phyloP scores from a whole-genome alignment of 2,329 filamentous ascomycete genomes.

The Verticillium longisporum region DNA sequence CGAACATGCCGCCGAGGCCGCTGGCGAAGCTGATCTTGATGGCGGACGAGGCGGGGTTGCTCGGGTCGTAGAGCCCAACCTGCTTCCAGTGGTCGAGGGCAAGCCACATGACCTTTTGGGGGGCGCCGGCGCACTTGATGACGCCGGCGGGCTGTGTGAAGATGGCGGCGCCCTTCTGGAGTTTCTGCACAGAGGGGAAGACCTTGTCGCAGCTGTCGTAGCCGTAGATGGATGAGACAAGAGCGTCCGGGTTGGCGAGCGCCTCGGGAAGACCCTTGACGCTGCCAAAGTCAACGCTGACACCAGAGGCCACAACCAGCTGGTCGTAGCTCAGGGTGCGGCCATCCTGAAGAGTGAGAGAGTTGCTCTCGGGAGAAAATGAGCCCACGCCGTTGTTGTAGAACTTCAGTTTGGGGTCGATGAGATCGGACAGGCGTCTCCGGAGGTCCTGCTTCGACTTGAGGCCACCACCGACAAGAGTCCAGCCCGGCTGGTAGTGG shows the following conservation, averaged over 20 bases:
- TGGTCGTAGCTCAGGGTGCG: constrained; percentile 56
- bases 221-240: constrained; percentile 51
- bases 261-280: constrained; percentile 52
- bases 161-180: constrained; percentile 44
- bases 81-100: constrained; percentile 53
- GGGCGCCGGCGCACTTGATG: constrained; percentile 55
- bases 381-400: constrained; percentile 45
- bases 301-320: constrained; percentile 54
- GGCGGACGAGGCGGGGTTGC: constrained; percentile 27
- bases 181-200: constrained; percentile 36
- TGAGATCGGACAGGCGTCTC: constrained; percentile 38
- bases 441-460: constrained; percentile 55
- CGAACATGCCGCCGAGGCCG: constrained; percentile 50
- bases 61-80: constrained; percentile 40
- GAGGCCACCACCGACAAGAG: constrained; percentile 58
- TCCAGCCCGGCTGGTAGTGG: constrained; percentile 66
- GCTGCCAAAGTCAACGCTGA: constrained; percentile 41
- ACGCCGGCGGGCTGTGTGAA: constrained; percentile 53
- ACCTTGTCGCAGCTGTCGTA: constrained; percentile 50
- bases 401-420: constrained; percentile 55
- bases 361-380: constrained; percentile 50
- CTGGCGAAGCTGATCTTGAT: constrained; percentile 51
- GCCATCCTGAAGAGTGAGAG: constrained; percentile 46
- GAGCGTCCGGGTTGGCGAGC: constrained; percentile 35
- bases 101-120: constrained; percentile 58